Conservation (phyloP, 371 early-diverging fungal genomes). For the Circinella minor region DNA sequence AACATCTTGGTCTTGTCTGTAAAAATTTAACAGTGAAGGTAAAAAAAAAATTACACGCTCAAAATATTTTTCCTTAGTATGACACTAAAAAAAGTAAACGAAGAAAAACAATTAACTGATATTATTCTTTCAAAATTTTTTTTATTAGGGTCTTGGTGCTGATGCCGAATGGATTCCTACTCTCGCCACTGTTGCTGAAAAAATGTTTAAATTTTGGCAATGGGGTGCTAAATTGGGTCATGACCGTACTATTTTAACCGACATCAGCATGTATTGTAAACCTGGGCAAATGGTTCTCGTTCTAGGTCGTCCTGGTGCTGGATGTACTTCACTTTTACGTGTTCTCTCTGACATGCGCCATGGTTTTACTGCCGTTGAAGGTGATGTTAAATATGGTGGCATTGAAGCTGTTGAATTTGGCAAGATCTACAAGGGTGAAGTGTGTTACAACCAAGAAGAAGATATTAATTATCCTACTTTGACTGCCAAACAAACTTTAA, state of each 20-base stretch:
- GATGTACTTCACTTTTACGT: conserved; percentile 56
- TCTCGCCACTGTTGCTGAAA: conserved; percentile 12
- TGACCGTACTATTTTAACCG: conserved; percentile 49
- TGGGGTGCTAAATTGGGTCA: conserved; percentile 25
- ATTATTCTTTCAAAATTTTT: not conserved
- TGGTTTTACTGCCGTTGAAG: conserved; percentile 43
- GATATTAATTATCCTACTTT: conserved; percentile 49
- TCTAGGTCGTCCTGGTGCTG: conserved; percentile 57
- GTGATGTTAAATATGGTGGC: conserved; percentile 49
- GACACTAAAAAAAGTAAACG: too few relatives aligned
- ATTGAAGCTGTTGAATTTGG: conserved; percentile 44
- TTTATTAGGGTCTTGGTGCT: conserved; percentile 37
- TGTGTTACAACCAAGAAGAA: conserved; percentile 56
- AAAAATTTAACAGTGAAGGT: conserved; percentile 47
- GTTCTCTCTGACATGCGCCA: conserved; percentile 49
- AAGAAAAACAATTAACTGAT: too few relatives aligned
- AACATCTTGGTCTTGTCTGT: conserved; percentile 51
- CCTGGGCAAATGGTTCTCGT: conserved; percentile 61
- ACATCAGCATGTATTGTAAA: conserved; percentile 54
- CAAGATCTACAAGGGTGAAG: conserved; percentile 43
- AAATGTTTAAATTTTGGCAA: conserved; percentile 23
- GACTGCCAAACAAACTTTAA: conserved; percentile 53
- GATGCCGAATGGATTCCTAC: conserved; percentile 31
- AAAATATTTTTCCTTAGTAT: not conserved
- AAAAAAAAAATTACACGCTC: not conserved